Evolutionary conservation across 164 flowering plant genomes (phyloP), one percentile per base, ranked within the genome.

Genomic region (Kalanchoe fedtschenkoi): DNA sequence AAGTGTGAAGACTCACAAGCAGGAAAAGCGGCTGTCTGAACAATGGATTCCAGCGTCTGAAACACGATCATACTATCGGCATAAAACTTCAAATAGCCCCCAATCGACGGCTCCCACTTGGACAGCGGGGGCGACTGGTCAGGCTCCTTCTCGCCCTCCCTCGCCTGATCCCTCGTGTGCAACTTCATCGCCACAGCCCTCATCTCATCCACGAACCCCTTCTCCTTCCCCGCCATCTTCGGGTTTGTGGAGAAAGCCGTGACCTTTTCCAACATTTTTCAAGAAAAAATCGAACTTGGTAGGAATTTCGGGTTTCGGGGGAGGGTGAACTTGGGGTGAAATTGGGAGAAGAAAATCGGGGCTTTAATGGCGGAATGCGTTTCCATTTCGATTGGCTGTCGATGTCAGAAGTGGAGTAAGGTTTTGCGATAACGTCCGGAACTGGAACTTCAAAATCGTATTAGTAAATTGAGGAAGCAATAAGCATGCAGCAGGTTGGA

Each of bases 181-280:
- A 92, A 64, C 64, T 80, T 92, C 98, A 92, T 86, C 0, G 98
- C 96, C 69, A 89, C 95, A 62, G 81, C 82, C 70, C 91, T 77
- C 96, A 92, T 87, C 78, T 92, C 98, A 80, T 81, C 95, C 72
- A 89, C 95, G 69, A 92, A 92, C 68, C 95, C 96, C 69, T 84
- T 85, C 34, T 78, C 72, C 74, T 85, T 89, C 0, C 87, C 89
- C 0, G 89, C 84, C 59, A 83, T 80, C 63, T 81, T 47, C 73
- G 76, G 80, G 68, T 73, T 77, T 34, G n/a, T n/a, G n/a, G n/a
- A n/a, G 39, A 42, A 42, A 42, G 46, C 22, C 8, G 51, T n/a
- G 19, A 43, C 24, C 24, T 43, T 43, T 43, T 43, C 51, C 51
- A 43, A n/a, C 51, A 43, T 43, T 43, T 43, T 43, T n/a, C 6